Conservation (phyloP, 768 basidiomycete species). For the Wakefieldia striispora region DNA sequence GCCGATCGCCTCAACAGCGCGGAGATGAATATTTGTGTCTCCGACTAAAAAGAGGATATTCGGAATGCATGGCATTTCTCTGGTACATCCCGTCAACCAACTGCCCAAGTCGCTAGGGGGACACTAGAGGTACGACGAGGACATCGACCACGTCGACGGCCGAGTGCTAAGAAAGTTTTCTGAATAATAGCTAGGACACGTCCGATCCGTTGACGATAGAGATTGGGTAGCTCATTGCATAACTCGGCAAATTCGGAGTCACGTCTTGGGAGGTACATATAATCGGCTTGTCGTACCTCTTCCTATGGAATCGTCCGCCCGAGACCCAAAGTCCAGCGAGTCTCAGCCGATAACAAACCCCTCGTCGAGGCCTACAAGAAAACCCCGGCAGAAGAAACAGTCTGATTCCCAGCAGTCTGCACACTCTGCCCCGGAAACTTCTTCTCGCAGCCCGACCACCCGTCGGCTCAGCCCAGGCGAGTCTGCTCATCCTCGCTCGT, state of each 20-base stretch:
- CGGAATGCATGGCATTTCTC: slow-evolving; percentile 30
- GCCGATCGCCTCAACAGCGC: slow-evolving; percentile 8
- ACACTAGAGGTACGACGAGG: slow-evolving; percentile 20
- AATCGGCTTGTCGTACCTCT: slow-evolving; percentile 23
- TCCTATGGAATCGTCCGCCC: slow-evolving; percentile 52
- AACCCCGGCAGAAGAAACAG: slow-evolving; percentile 53
- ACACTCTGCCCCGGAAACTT: slow-evolving; percentile 16
- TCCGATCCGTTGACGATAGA: slow-evolving; percentile 8
- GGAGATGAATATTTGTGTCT: slow-evolving; percentile 23
- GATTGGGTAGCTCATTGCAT: slow-evolving; percentile 14
- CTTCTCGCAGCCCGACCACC: slow-evolving; percentile 25
- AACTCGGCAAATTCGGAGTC: slow-evolving; percentile 35
- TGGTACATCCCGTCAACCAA: slow-evolving; percentile 15
- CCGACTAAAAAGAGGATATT: slow-evolving; percentile 20
- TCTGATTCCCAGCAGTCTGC: slow-evolving; percentile 28
- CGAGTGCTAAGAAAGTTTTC: slow-evolving; percentile 11
- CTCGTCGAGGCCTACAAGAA: slow-evolving; percentile 41
- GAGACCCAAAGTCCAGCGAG: slow-evolving; percentile 41
- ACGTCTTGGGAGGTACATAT: slow-evolving; percentile 15
- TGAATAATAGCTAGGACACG: slow-evolving; percentile 3
- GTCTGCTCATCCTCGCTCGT: not conserved
- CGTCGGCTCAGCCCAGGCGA: slow-evolving; percentile 28
- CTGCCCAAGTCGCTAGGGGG: slow-evolving; percentile 10
- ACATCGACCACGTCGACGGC: slow-evolving; percentile 4
- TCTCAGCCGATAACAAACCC: slow-evolving; percentile 41